These are phyloP conservation scores for Globisporangium abappressorium DNA, from an alignment of 352 stramenopile species.

Conservation along the genomic window DNA sequence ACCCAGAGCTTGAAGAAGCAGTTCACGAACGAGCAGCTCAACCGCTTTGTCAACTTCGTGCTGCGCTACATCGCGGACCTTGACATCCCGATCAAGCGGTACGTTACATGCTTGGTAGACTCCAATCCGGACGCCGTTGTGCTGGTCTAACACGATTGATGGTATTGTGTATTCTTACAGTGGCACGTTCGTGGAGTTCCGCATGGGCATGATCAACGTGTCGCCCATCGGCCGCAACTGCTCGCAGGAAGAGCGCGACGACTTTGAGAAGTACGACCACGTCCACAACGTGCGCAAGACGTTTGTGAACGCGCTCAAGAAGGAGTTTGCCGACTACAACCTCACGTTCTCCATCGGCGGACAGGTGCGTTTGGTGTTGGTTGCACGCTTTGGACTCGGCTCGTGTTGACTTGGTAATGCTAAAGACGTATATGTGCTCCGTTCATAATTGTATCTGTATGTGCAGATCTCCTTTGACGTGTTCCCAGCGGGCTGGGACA, in stretches of 20 bases:
- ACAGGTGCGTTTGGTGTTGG: conserved; percentile 39
- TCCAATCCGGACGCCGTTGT: background rate
- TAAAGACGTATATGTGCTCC: too few species aligned
- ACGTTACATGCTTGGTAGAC: conserved; percentile 1
- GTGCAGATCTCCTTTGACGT: conserved; percentile 98
- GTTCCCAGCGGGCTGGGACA: conserved; percentile 98
- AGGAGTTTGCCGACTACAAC: conserved; percentile 93
- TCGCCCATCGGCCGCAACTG: conserved; percentile 98
- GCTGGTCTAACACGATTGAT: background rate
- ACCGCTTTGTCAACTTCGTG: conserved; percentile 96
- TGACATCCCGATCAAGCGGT: conserved; percentile 97
- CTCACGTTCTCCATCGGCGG: conserved; percentile 98
- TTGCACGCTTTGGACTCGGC: background rate
- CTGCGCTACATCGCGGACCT: conserved; percentile 93
- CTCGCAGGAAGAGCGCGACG: conserved; percentile 96
- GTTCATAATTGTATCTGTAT: background rate
- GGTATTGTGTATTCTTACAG: conserved; percentile 25
- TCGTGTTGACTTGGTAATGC: too few species aligned
- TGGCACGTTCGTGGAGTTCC: conserved; percentile 99
- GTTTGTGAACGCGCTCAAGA: conserved; percentile 95
- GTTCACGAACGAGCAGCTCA: conserved; percentile 97
- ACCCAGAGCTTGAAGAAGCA: conserved; percentile 91
- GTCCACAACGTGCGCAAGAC: conserved; percentile 91
- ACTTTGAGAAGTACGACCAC: conserved; percentile 97
- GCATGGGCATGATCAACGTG: conserved; percentile 99